Conservation (phyloP, 345 rosid species). For the Salix brachista region DNA sequence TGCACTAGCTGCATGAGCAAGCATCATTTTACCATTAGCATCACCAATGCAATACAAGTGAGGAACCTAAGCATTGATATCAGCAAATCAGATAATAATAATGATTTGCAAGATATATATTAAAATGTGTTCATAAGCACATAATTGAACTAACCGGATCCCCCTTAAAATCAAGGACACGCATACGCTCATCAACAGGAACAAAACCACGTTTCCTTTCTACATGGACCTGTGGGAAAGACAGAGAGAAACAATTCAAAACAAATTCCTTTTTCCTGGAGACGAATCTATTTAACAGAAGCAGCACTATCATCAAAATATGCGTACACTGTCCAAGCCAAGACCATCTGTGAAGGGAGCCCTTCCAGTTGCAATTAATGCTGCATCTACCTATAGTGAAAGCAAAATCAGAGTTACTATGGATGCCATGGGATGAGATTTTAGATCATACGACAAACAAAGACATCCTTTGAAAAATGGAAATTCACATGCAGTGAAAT, state of each 20-base stretch:
- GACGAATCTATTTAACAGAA: background rate
- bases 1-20: conserved; percentile 99
- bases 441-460: background rate
- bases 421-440: background rate
- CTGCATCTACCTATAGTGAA: conserved; percentile 78
- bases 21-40: conserved; percentile 99
- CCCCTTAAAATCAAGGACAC: conserved; percentile 77
- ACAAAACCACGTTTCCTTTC: conserved; percentile 86
- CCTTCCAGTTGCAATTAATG: conserved; percentile 97
- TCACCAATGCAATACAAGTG: conserved; percentile 91
- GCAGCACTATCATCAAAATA: conserved; percentile 10
- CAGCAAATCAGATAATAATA: conserved; percentile 13
- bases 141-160: conserved; percentile 48
- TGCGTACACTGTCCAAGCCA: conserved; percentile 83
- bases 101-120: background rate
- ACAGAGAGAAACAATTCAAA: background rate
- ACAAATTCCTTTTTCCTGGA: background rate
- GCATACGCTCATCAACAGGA: conserved; percentile 89
- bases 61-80: conserved; percentile 53
- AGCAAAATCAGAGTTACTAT: conserved; percentile 10
- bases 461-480: background rate
- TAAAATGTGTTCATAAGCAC: conserved; percentile 4
- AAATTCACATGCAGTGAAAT: background rate
- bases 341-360: conserved; percentile 98
- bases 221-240: conserved; percentile 60